Conservation (phyloP, 2,329 filamentous ascomycete species). For the Cephalotrichum gorgonifer region DNA sequence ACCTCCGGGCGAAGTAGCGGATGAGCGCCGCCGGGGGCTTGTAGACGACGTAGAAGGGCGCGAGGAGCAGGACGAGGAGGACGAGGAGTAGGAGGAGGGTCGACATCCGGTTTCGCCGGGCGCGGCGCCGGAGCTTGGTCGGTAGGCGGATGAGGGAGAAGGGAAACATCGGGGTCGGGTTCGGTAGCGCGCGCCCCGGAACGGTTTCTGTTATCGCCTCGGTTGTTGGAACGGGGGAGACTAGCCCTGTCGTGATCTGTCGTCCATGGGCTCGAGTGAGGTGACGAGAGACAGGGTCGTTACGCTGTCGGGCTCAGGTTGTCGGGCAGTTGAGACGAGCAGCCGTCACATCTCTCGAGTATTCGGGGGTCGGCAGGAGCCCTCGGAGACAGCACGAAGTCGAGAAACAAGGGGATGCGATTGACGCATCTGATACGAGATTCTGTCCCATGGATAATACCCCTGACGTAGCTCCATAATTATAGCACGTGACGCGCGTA, state of each 20-base stretch:
- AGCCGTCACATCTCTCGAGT: too few species aligned
- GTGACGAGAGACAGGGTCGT: too few species aligned
- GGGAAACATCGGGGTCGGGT: conserved; percentile 18
- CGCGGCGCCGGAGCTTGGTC: conserved; percentile 44
- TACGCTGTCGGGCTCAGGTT: too few species aligned
- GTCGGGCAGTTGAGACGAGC: too few species aligned
- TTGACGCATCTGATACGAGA: too few species aligned
- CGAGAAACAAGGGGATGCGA: too few species aligned
- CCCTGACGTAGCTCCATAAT: too few species aligned
- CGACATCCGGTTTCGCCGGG: conserved; percentile 47
- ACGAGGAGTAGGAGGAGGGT: conserved; percentile 33
- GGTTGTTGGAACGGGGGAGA: background rate
- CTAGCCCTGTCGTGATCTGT: background rate
- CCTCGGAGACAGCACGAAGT: too few species aligned
- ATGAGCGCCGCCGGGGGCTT: conserved; percentile 68
- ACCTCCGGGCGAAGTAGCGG: conserved; percentile 56
- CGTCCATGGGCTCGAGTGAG: too few species aligned
- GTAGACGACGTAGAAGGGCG: conserved; percentile 61
- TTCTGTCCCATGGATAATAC: too few species aligned
- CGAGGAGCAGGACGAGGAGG: conserved; percentile 22
- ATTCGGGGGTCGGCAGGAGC: too few species aligned
- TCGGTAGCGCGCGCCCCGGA: background rate
- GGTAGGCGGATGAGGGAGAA: conserved; percentile 42
- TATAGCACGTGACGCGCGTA: too few species aligned
- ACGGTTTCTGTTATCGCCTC: background rate